A percentile compares a stretch with the other conserved stretches of the same genome.
Conservation (phyloP, 441 rosid species). For the Arabidopsis hybrid region DNA sequence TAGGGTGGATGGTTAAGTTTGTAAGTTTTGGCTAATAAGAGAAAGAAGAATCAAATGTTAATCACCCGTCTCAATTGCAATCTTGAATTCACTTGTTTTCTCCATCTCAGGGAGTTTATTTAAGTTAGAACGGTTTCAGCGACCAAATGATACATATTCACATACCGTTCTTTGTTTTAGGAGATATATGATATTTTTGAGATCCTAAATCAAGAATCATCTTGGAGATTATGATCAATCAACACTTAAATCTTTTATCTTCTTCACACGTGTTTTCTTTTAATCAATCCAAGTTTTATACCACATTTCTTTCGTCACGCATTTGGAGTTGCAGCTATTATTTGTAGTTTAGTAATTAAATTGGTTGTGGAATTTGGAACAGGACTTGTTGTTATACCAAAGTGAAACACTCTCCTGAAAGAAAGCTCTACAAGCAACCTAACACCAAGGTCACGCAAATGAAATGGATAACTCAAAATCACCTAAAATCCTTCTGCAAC, state of each 20-base stretch:
- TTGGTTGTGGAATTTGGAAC: slow-evolving; percentile 13
- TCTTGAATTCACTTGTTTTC: slow-evolving; percentile 4
- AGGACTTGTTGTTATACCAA: slow-evolving; percentile 21
- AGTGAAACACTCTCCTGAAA: slow-evolving; percentile 36
- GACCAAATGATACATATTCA: background rate
- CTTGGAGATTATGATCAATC: background rate
- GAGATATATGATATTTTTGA: background rate
- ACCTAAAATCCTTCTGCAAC: slow-evolving; percentile 42
- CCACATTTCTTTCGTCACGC: slow-evolving; percentile 7
- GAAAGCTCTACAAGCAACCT: slow-evolving; percentile 41
- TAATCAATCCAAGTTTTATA: background rate
- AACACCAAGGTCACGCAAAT: slow-evolving; percentile 39
- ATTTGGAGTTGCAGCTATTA: slow-evolving; percentile 28
- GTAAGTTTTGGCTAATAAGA: background rate
- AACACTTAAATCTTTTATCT: background rate
- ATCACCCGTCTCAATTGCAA: background rate
- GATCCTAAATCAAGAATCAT: background rate
- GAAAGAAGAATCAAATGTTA: background rate
- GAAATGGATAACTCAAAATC: slow-evolving; percentile 15
- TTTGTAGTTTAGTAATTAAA: background rate
- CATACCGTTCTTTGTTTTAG: background rate
- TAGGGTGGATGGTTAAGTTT: slow-evolving; percentile 15
- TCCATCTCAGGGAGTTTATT: background rate
- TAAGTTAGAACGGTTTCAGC: background rate
- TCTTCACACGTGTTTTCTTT: background rate